Evolutionary conservation across 176 grass and related monocot genomes (phyloP).

Genomic region (Cenchrus americanus): DNA sequence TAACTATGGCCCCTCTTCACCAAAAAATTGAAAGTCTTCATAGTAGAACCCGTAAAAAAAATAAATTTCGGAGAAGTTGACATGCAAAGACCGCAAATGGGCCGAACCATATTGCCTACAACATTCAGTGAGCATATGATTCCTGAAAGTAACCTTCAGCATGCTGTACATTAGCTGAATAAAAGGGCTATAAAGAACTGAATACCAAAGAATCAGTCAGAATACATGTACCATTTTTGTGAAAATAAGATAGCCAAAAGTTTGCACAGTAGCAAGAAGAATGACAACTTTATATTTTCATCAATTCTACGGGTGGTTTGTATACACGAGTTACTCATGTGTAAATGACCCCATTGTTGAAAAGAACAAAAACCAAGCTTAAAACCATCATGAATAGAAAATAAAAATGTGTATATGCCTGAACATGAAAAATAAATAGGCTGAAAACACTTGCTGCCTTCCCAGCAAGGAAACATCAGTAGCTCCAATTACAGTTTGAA

Average conservation of each 20-base stretch:
- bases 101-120: neutral
- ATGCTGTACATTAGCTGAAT: neutral
- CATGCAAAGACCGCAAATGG: too few species aligned
- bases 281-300: neutral
- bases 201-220: neutral
- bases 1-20: too few species aligned
- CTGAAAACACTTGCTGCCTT: too few species aligned
- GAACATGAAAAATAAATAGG: conserved; percentile 19
- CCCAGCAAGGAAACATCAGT: too few species aligned
- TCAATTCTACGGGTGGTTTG: neutral
- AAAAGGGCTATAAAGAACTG: neutral
- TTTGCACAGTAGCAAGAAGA: neutral
- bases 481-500: too few species aligned
- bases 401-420: neutral
- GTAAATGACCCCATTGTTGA: neutral
- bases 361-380: neutral
- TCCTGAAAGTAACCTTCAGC: neutral
- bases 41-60: too few species aligned
- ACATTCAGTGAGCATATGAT: neutral
- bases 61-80: too few species aligned
- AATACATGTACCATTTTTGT: neutral
- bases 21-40: too few species aligned
- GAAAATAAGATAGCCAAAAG: neutral
- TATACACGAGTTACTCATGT: neutral
- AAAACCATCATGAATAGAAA: conserved; percentile 4